Evolutionary conservation across 257 asterid genomes (phyloP).

Genomic region (Verbascum thapsus): DNA sequence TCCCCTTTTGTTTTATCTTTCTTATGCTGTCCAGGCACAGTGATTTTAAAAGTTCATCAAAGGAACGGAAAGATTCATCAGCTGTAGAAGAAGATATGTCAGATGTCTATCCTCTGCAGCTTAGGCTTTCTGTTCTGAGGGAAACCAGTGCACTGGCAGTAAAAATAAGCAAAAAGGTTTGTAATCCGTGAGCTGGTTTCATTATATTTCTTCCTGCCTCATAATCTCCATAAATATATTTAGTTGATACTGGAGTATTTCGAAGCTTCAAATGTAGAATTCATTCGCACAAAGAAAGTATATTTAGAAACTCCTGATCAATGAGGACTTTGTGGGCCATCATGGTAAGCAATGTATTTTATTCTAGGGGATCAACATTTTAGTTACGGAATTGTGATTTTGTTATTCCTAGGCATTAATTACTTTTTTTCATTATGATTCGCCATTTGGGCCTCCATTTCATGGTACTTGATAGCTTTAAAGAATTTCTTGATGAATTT

Average conservation of each 20-base stretch:
- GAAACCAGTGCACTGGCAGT: slow-evolving; percentile 69
- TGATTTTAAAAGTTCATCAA: slow-evolving; percentile 58
- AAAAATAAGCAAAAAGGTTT: slow-evolving; percentile 88
- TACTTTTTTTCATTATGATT: neutral
- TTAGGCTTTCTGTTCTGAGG: slow-evolving; percentile 71
- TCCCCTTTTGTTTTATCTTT: slow-evolving; percentile 6
- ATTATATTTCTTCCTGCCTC: slow-evolving; percentile 18
- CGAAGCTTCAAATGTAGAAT: slow-evolving; percentile 8
- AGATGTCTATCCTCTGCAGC: slow-evolving; percentile 89
- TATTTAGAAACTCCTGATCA: slow-evolving; percentile 5
- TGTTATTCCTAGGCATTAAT: slow-evolving; percentile 19
- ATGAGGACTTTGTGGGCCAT: slow-evolving; percentile 27
- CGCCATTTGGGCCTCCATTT: slow-evolving; percentile 1
- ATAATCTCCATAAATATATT: neutral
- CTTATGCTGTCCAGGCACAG: slow-evolving; percentile 70
- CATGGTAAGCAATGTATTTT: slow-evolving; percentile 8
- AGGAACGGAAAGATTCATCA: slow-evolving; percentile 57
- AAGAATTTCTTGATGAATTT: neutral
- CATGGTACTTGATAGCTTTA: slow-evolving; percentile 9
- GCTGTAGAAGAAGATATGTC: slow-evolving; percentile 80
- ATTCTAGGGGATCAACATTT: neutral
- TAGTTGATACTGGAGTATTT: slow-evolving; percentile 10
- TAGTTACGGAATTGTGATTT: neutral
- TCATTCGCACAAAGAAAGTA: slow-evolving; percentile 1
- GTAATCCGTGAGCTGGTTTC: slow-evolving; percentile 29